phyloP scores from a whole-genome alignment of 2,329 filamentous ascomycete species.

The Fusarium concolor region DNA sequence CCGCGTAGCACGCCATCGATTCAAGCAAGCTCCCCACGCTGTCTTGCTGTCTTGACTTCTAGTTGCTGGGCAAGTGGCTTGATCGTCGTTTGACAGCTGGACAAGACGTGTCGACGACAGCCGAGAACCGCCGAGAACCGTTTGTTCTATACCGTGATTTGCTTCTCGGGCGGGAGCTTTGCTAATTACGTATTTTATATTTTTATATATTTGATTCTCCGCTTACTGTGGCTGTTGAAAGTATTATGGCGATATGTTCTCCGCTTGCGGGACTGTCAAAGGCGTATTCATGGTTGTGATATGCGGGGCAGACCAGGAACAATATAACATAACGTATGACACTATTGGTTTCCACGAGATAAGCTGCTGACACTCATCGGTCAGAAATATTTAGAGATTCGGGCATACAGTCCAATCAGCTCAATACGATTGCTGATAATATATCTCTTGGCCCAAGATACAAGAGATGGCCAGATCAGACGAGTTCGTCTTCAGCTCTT shows the following conservation, averaged over 20 bases:
- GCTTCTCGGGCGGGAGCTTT: not conserved
- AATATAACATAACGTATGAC: not conserved
- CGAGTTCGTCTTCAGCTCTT: not conserved
- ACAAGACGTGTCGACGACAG: not conserved
- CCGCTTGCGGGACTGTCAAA: not conserved
- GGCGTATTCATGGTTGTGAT: not conserved
- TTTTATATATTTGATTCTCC: not conserved
- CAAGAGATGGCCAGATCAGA: not conserved
- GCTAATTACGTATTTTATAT: constrained; percentile 5
- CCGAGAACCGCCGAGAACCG: constrained; percentile 38
- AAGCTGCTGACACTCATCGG: not conserved
- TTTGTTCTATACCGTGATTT: not conserved
- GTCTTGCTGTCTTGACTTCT: constrained; percentile 13
- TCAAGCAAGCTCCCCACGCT: constrained; percentile 29
- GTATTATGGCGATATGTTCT: too few species aligned
- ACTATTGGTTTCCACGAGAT: constrained; percentile 6
- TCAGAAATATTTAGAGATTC: not conserved
- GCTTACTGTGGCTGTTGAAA: not conserved
- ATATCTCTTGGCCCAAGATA: not conserved
- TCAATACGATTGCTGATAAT: not conserved
- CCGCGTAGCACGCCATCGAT: constrained; percentile 41
- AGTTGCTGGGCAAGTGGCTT: constrained; percentile 4
- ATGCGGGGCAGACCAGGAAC: constrained; percentile 19
- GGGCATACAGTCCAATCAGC: not conserved
- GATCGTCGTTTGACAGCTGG: constrained; percentile 18